Evolutionary conservation across 169 alveolate species (phyloP).

Genomic region (Plasmodium billcollinsi): DNA sequence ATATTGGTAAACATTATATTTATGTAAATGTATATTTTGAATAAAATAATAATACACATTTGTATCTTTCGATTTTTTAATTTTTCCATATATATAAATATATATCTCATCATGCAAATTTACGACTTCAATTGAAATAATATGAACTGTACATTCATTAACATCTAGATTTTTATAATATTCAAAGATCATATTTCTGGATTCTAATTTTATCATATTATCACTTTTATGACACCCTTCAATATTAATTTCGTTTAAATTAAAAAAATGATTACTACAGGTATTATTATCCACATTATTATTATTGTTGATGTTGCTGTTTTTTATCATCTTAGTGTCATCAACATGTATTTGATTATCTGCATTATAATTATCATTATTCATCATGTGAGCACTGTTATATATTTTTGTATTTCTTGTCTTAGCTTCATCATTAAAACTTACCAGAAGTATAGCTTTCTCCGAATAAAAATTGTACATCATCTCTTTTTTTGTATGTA

Average conservation of each 20-base stretch:
- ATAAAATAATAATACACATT: slow-evolving; percentile 34
- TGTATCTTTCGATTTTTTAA: slow-evolving; percentile 45
- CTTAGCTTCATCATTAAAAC: slow-evolving; percentile 20
- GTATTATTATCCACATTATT: not conserved
- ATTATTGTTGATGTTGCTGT: not conserved
- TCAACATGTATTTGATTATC: not conserved
- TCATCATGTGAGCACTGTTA: not conserved
- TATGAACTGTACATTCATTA: slow-evolving; percentile 51
- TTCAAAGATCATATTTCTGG: slow-evolving; percentile 19
- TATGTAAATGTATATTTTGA: slow-evolving; percentile 61
- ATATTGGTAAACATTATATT: slow-evolving; percentile 47
- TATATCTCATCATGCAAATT: slow-evolving; percentile 58
- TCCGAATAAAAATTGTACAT: slow-evolving; percentile 70
- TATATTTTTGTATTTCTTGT: not conserved
- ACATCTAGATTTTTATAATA: slow-evolving; percentile 36
- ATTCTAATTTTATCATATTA: slow-evolving; percentile 33
- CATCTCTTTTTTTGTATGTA: slow-evolving; percentile 65
- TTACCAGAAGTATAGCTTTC: slow-evolving; percentile 34
- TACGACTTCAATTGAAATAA: slow-evolving; percentile 48
- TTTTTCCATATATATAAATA: slow-evolving; percentile 66
- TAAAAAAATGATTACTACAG: slow-evolving; percentile 1
- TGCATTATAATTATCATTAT: not conserved
- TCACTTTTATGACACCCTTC: slow-evolving; percentile 51
- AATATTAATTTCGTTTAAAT: slow-evolving; percentile 17
- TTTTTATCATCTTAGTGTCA: not conserved